Evolutionary conservation across 2,329 filamentous ascomycete genomes (phyloP).

Genomic region (Ophiocordyceps camponoti-rufipedis): DNA sequence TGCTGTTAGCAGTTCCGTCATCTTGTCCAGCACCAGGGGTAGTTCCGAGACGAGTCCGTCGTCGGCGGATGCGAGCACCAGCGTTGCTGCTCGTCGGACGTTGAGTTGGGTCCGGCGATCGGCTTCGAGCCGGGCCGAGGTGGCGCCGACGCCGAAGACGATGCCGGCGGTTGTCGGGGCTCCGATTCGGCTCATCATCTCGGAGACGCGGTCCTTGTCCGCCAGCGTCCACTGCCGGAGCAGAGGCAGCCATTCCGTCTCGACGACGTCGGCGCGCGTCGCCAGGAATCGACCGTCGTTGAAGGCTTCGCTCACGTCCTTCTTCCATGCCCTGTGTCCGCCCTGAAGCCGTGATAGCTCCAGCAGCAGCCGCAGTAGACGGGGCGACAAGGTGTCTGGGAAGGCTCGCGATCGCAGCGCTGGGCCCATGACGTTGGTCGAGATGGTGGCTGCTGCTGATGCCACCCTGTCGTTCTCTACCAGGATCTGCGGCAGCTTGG

Average conservation of each 20-base stretch:
- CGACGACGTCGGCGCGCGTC: constrained; percentile 45
- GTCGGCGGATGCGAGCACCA: constrained; percentile 57
- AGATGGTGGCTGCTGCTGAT: constrained; percentile 62
- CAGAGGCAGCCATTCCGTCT: constrained; percentile 63
- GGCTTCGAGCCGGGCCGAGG: constrained; percentile 82
- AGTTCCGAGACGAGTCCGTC: constrained; percentile 72
- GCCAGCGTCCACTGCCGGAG: constrained; percentile 67
- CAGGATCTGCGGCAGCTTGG: constrained; percentile 64
- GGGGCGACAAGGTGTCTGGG: constrained; percentile 63
- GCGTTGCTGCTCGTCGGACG: constrained; percentile 60
- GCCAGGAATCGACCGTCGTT: constrained; percentile 76
- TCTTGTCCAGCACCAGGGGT: constrained; percentile 54
- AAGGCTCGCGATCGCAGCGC: constrained; percentile 71
- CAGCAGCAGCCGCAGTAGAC: constrained; percentile 53
- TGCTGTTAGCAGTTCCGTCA: constrained; percentile 72
- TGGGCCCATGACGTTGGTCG: constrained; percentile 65
- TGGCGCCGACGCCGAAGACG: constrained; percentile 95
- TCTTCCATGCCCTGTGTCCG: constrained; percentile 80
- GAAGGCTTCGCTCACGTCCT: constrained; percentile 80
- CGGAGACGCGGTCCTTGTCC: constrained; percentile 77
- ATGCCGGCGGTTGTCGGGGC: constrained; percentile 86
- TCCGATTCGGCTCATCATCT: constrained; percentile 60
- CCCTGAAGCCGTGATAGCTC: constrained; percentile 62
- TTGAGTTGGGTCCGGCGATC: constrained; percentile 87
- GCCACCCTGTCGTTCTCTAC: constrained; percentile 72